Conservation (phyloP, 768 basidiomycete species). For the Tulasnella sp. region DNA sequence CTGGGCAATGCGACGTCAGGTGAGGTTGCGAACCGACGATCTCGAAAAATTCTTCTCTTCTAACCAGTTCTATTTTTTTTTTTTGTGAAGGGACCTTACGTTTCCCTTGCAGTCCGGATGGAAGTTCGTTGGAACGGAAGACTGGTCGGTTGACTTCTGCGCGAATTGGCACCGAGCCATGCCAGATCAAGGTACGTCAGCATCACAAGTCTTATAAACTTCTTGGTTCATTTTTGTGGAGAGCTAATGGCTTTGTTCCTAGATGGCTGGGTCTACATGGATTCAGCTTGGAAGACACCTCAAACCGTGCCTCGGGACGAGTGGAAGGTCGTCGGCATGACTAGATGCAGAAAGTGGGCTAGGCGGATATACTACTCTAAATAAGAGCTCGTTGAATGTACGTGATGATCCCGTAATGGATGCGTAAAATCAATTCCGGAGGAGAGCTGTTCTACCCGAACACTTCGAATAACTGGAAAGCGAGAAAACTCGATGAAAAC, state of each 20-base stretch:
- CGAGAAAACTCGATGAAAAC: too few species aligned
- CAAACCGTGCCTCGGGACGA: slow-evolving; percentile 41
- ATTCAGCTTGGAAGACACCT: slow-evolving; percentile 66
- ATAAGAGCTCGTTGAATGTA: too few species aligned
- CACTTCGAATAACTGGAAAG: too few species aligned
- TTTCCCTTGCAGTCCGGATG: slow-evolving; percentile 72
- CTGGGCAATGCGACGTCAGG: slow-evolving; percentile 53
- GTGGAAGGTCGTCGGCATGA: slow-evolving; percentile 48
- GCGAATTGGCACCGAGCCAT: slow-evolving; percentile 50
- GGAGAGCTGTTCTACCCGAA: too few species aligned
- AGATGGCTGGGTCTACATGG: slow-evolving; percentile 82
- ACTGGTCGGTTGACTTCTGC: slow-evolving; percentile 65
- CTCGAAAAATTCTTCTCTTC: slow-evolving; percentile 12
- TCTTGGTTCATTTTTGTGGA: neutral
- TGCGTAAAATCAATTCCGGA: too few species aligned
- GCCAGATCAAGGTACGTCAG: slow-evolving; percentile 38
- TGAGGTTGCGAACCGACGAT: slow-evolving; percentile 42
- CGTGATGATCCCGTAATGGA: too few species aligned
- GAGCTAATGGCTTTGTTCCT: neutral
- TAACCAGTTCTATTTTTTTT: slow-evolving; percentile 38
- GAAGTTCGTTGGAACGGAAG: slow-evolving; percentile 70
- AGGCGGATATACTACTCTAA: slow-evolving; percentile 52
- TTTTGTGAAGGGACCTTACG: slow-evolving; percentile 76
- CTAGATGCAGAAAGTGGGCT: slow-evolving; percentile 67
- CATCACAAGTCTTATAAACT: neutral